Evolutionary conservation across 768 basidiomycete species (phyloP).

Genomic region (Melanogaster broomeanus): DNA sequence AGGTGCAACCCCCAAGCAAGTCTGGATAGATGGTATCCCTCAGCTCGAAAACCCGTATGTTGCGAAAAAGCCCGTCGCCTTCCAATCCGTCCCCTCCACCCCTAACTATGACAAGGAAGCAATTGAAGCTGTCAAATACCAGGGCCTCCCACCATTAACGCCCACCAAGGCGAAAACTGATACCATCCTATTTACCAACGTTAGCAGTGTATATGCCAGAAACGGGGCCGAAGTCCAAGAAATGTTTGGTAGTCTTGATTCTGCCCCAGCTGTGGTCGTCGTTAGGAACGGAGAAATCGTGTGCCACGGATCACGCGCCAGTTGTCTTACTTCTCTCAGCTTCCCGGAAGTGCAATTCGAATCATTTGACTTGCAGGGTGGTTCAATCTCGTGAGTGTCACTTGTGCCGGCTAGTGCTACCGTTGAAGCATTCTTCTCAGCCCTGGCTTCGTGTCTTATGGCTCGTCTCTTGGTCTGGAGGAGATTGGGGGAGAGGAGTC

Average conservation of each 20-base stretch:
- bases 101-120: conserved; percentile 70
- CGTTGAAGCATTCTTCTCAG: conserved; percentile 29
- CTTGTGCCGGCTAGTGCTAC: conserved; percentile 4
- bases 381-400: conserved; percentile 50
- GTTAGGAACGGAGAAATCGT: conserved; percentile 53
- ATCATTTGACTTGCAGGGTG: conserved; percentile 63
- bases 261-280: conserved; percentile 43
- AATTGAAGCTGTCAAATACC: conserved; percentile 56
- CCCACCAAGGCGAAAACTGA: conserved; percentile 39
- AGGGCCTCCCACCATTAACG: conserved; percentile 70
- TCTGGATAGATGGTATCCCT: conserved; percentile 82
- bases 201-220: conserved; percentile 50
- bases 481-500: conserved; percentile 56
- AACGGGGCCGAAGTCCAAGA: conserved; percentile 25
- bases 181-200: conserved; percentile 64
- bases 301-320: conserved; percentile 46
- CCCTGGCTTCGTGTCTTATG: conserved; percentile 45
- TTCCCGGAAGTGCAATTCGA: conserved; percentile 28
- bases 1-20: conserved; percentile 78
- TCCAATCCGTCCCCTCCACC: conserved; percentile 53
- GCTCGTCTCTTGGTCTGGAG: conserved; percentile 49
- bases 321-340: conserved; percentile 21
- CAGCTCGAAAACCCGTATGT: conserved; percentile 55
- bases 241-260: conserved; percentile 13
- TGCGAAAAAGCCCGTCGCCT: conserved; percentile 50